Base-by-base conservation (phyloP, 176 grass and related monocot genomes). In the Carex kokanica region DNA sequence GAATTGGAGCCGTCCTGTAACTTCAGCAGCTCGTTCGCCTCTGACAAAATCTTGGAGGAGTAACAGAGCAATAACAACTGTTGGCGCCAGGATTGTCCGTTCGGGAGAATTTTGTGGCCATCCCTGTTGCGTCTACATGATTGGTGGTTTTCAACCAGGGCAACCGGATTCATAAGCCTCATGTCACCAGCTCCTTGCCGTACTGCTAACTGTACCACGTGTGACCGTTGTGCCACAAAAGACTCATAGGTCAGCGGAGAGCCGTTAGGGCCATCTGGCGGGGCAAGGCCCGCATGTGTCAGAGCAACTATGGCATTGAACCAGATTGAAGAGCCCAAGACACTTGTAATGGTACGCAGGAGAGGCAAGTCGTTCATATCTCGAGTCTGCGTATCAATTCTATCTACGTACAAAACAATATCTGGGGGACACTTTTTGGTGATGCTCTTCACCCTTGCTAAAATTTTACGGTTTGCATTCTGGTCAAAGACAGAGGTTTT, bases 1-100 rank as follows among this genome's bases (percentile, higher is more conserved):
- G 80, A 82, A 82, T 13, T 82, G 6, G 80, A 90, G 73, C 88
- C 79, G 88, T 98, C 95, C 80, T 95, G 92, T 85, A 93, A 83
- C 81, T 92, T 93, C 84, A 96, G 61, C 69, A 99, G 86, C 60
- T 85, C 86, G 86, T 99, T 92, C 34, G 88, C 93, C 87, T 96
- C 93, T 24, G 91, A 96, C 32, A 99, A 85, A 86, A 99, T 96
- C 91, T 99, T 99, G 40, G 97, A 96, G 43, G 93, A 95, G 85
- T 89, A 96, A 80, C 93, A 99, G 74, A 96, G 71, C 27, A 99
- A 86, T 13, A 99, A 72, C 97, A 99, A 89, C 60, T 93, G 86
- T 61, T 91, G 88, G 61, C 91, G 86, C 97, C 97, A 99, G 62
- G 86, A 90, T 73, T 87, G 83, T n/a, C 93, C 97, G 81, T 99